Conservation (phyloP, 2,329 filamentous ascomycete species). For the Calonectria pauciramosa region DNA sequence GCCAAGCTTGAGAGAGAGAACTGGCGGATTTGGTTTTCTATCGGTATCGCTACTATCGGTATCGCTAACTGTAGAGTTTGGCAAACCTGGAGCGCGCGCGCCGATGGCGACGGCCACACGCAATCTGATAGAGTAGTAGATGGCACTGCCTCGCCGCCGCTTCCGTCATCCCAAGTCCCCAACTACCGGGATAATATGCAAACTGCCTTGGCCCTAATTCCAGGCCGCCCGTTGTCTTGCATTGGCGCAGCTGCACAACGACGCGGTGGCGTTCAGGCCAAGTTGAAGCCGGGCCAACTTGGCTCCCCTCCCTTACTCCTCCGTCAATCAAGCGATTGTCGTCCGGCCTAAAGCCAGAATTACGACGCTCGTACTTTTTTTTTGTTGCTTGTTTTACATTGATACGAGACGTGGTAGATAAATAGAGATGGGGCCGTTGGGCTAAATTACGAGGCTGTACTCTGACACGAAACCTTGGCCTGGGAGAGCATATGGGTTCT, state of each 20-base stretch:
- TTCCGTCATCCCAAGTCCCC: background rate
- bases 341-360: background rate
- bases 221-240: conserved; percentile 2
- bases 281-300: background rate
- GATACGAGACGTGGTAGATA: background rate
- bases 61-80: too few species aligned
- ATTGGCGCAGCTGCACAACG: background rate
- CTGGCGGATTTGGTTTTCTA: too few species aligned
- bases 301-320: too few species aligned
- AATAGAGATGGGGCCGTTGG: background rate
- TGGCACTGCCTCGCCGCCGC: background rate
- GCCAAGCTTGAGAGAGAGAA: background rate
- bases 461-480: background rate
- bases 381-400: background rate
- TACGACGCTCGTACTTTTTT: background rate
- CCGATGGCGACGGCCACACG: background rate
- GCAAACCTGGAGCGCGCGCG: background rate
- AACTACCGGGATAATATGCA: background rate
- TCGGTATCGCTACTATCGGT: too few species aligned
- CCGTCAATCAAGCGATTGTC: too few species aligned
- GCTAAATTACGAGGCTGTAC: background rate
- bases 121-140: background rate
- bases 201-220: background rate
- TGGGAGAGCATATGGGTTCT: background rate
- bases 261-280: background rate